Conservation (phyloP, 495 filamentous ascomycete species). For the Podospora pseudopauciseta region DNA sequence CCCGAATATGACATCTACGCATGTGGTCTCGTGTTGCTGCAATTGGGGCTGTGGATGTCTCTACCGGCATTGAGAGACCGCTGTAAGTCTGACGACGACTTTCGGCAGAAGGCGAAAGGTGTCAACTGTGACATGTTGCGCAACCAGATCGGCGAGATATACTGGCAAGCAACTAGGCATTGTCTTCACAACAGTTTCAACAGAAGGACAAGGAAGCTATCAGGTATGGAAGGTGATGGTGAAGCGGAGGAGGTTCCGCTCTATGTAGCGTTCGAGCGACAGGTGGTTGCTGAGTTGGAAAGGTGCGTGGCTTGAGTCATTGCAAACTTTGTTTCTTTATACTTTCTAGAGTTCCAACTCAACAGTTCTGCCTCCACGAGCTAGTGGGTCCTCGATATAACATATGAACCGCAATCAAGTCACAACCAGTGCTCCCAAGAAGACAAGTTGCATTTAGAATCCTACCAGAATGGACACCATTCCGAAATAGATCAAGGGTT, state of each 20-base stretch:
- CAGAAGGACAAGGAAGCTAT: neutral
- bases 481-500: no score
- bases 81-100: neutral
- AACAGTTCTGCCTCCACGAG: no score
- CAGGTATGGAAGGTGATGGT: neutral
- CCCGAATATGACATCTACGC: neutral
- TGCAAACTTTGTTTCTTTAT: no score
- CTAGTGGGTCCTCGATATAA: no score
- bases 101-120: neutral
- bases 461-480: no score
- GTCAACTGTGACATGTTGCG: neutral
- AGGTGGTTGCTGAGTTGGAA: constrained; percentile 1
- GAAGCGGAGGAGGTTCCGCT: neutral
- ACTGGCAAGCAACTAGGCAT: neutral
- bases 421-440: no score
- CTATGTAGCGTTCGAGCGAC: constrained; percentile 3
- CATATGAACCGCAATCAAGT: no score
- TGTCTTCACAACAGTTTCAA: constrained; percentile 4
- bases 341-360: no score
- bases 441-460: no score
- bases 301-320: neutral
- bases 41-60: neutral
- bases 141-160: neutral
- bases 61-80: neutral
- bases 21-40: neutral